Evolutionary conservation across 768 basidiomycete species (phyloP).

Genomic region (Lenzites betulinus): DNA sequence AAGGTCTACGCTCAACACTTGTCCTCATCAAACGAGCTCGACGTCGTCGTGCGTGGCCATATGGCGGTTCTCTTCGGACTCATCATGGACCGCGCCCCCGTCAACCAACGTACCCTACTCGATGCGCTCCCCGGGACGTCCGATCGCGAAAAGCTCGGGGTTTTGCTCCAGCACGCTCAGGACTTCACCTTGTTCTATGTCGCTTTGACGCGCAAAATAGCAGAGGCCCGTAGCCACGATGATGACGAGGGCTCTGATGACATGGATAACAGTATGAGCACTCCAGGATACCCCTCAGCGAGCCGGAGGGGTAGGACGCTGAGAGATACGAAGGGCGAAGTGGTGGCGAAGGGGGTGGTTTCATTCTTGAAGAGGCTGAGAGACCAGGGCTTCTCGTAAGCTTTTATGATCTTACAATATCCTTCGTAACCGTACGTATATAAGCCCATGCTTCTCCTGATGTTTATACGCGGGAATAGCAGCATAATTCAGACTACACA

Average conservation of each 20-base stretch:
- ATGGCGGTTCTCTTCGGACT: slow-evolving; percentile 73
- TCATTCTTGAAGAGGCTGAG: slow-evolving; percentile 50
- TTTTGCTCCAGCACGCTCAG: slow-evolving; percentile 39
- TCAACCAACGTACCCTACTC: slow-evolving; percentile 37
- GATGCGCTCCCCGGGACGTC: slow-evolving; percentile 39
- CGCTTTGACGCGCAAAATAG: slow-evolving; percentile 34
- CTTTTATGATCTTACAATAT: too few relatives aligned
- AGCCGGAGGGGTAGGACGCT: slow-evolving; percentile 14
- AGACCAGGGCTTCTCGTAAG: slow-evolving; percentile 3
- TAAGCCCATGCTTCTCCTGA: too few relatives aligned
- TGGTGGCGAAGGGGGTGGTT: slow-evolving; percentile 46
- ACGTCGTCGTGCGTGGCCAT: slow-evolving; percentile 66
- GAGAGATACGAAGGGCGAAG: slow-evolving; percentile 31
- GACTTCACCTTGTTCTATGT: slow-evolving; percentile 46
- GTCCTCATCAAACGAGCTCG: slow-evolving; percentile 33
- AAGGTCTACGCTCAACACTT: slow-evolving; percentile 48
- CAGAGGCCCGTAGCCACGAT: slow-evolving; percentile 6
- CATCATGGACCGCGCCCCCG: slow-evolving; percentile 37
- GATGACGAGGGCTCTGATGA: slow-evolving; percentile 4
- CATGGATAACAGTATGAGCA: slow-evolving; percentile 14
- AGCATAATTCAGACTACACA: too few relatives aligned
- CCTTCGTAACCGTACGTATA: too few relatives aligned
- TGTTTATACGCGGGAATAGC: too few relatives aligned
- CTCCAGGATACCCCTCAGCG: not conserved
- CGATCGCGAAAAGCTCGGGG: slow-evolving; percentile 31